Evolutionary conservation across 768 basidiomycete species (phyloP).

Genomic region (Collybia sp.): DNA sequence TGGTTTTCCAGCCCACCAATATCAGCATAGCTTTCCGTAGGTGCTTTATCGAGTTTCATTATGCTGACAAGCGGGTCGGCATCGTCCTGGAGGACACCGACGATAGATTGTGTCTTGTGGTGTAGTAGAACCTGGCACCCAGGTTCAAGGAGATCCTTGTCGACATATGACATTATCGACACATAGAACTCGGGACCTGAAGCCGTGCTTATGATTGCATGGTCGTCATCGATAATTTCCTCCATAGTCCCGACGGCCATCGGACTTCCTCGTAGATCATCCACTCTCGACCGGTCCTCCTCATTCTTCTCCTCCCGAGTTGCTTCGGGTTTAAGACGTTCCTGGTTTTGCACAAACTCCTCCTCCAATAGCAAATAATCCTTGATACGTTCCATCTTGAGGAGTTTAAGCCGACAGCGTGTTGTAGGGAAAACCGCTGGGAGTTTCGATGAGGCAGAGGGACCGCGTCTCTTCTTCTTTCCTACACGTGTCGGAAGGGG

Average conservation of each 20-base stretch:
- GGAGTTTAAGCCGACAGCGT: slow-evolving; percentile 88
- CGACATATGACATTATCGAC: slow-evolving; percentile 95
- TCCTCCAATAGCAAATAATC: slow-evolving; percentile 96
- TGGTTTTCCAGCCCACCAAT: slow-evolving; percentile 95
- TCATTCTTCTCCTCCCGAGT: slow-evolving; percentile 93
- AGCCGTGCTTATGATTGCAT: slow-evolving; percentile 96
- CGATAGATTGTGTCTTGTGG: slow-evolving; percentile 92
- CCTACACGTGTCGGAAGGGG: slow-evolving; percentile 95
- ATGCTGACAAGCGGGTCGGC: slow-evolving; percentile 94
- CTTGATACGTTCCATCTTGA: slow-evolving; percentile 98
- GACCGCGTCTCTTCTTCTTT: slow-evolving; percentile 96
- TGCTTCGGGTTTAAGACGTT: slow-evolving; percentile 81
- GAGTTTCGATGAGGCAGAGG: slow-evolving; percentile 84
- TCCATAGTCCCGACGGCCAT: slow-evolving; percentile 99
- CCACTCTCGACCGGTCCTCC: slow-evolving; percentile 89
- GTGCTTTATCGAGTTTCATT: slow-evolving; percentile 99
- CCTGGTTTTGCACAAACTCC: slow-evolving; percentile 91
- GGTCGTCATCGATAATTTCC: slow-evolving; percentile 97
- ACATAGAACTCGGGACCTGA: slow-evolving; percentile 97
- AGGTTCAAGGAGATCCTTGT: slow-evolving; percentile 96
- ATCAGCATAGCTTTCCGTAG: slow-evolving; percentile 97
- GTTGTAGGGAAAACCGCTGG: slow-evolving; percentile 93
- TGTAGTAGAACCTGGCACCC: slow-evolving; percentile 93
- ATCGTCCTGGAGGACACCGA: slow-evolving; percentile 95
- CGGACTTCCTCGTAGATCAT: slow-evolving; percentile 90